These are phyloP conservation scores for Solanum arcanum DNA, from an alignment of 257 asterid species.

Conservation along the genomic window DNA sequence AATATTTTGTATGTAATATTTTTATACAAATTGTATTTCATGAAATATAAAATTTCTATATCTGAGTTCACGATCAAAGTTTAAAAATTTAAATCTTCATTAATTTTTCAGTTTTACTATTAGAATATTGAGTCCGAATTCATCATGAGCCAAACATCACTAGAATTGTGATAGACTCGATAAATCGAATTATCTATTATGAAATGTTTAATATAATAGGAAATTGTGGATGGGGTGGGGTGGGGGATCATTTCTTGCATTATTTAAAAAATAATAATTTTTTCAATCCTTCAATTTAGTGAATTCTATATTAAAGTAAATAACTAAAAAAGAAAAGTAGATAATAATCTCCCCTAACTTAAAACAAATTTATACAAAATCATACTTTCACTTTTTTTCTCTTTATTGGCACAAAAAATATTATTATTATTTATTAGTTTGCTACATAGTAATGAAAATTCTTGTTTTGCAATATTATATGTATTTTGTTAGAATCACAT, in stretches of 20 bases:
- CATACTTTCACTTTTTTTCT: neutral
- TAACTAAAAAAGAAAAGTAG: too few relatives aligned
- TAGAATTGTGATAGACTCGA: neutral
- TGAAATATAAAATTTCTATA: too few relatives aligned
- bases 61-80: too few relatives aligned
- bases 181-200: neutral
- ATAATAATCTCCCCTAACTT: neutral
- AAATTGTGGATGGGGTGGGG: too few relatives aligned
- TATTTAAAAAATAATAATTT: too few relatives aligned
- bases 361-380: neutral
- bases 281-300: neutral
- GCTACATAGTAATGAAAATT: neutral
- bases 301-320: neutral
- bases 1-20: too few relatives aligned
- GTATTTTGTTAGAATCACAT: neutral
- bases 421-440: neutral
- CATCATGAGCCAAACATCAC: too few relatives aligned
- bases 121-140: neutral
- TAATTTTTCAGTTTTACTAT: rapidly evolving
- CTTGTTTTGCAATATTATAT: neutral
- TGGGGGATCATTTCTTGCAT: too few relatives aligned
- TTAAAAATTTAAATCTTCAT: too few relatives aligned
- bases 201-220: neutral
- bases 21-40: neutral
- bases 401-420: neutral